Percentiles rank a stretch among this genome's conserved stretches.
These are phyloP conservation scores for Platismatia glauca DNA, from an alignment of 495 filamentous ascomycete genomes.

Conservation along the genomic window DNA sequence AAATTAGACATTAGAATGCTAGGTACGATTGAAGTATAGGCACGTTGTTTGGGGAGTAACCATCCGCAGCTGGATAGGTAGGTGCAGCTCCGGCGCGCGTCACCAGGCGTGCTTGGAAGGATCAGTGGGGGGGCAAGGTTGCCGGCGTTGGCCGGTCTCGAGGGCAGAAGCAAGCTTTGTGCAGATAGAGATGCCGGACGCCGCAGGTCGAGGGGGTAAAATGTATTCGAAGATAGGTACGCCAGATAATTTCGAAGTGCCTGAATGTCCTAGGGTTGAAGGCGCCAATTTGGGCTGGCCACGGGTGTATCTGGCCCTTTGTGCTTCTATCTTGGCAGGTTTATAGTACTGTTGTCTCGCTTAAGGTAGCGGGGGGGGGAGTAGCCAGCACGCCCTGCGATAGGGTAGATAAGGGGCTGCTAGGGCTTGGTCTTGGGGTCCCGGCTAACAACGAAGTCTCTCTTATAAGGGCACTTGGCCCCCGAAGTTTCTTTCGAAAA, in stretches of 20 bases:
- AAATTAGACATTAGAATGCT: too few species aligned
- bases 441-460: not conserved
- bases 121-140: too few species aligned
- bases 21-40: too few species aligned
- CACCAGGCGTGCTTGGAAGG: too few species aligned
- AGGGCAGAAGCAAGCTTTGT: too few species aligned
- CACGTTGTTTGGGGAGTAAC: too few species aligned
- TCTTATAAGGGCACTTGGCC: constrained; percentile 14
- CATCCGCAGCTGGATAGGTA: too few species aligned
- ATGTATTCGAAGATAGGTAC: too few species aligned
- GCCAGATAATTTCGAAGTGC: not conserved
- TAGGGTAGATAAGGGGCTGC: constrained; percentile 7
- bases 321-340: not conserved
- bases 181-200: too few species aligned
- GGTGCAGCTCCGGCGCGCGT: too few species aligned
- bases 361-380: not conserved
- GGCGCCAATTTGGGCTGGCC: not conserved
- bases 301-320: not conserved
- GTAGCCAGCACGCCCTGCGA: constrained; percentile 5
- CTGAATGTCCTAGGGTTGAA: not conserved
- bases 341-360: not conserved
- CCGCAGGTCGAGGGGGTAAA: too few species aligned
- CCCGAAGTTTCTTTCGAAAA: constrained; percentile 9
- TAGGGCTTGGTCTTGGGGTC: constrained; percentile 1
- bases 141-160: too few species aligned